Percentiles rank a stretch among this genome's conserved stretches.
Conservation (phyloP, 164 flowering plant genomes). For the Taxillus chinensis region DNA sequence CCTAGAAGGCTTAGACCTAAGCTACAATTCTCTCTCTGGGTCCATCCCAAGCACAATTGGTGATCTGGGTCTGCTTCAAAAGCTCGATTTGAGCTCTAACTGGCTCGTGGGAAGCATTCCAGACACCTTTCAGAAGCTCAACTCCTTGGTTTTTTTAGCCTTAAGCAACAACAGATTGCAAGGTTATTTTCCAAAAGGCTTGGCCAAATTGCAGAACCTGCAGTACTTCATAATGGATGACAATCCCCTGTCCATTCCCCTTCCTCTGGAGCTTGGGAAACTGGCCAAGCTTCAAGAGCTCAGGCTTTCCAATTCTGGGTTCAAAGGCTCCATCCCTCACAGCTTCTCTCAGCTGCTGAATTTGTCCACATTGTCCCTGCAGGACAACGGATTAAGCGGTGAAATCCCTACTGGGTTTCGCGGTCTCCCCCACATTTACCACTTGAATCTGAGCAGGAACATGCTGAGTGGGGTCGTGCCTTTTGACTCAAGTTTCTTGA, state of each 20-base stretch:
- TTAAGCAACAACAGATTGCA: slow-evolving; percentile 51
- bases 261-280: slow-evolving; percentile 47
- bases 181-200: slow-evolving; percentile 47
- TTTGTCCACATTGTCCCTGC: slow-evolving; percentile 56
- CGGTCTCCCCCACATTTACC: slow-evolving; percentile 50
- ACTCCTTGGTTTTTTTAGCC: slow-evolving; percentile 49
- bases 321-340: slow-evolving; percentile 45
- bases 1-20: slow-evolving; percentile 65
- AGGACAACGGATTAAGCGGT: slow-evolving; percentile 59
- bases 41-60: slow-evolving; percentile 54
- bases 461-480: slow-evolving; percentile 61
- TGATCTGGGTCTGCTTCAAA: slow-evolving; percentile 55
- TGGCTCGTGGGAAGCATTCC: slow-evolving; percentile 49
- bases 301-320: slow-evolving; percentile 68
- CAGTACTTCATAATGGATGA: slow-evolving; percentile 81
- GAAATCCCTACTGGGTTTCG: slow-evolving; percentile 51
- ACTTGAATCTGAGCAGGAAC: slow-evolving; percentile 76
- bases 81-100: slow-evolving; percentile 80
- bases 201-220: slow-evolving; percentile 39
- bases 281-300: slow-evolving; percentile 65
- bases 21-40: slow-evolving; percentile 64
- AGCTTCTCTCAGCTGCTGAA: slow-evolving; percentile 42
- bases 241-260: slow-evolving; percentile 54
- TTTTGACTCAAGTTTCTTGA: slow-evolving; percentile 48
- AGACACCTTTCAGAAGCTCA: slow-evolving; percentile 37